Percentiles rank a stretch among this genome's conserved stretches.
Conservation (phyloP, 139 green algal species). For the Chlamydomonas incerta region DNA sequence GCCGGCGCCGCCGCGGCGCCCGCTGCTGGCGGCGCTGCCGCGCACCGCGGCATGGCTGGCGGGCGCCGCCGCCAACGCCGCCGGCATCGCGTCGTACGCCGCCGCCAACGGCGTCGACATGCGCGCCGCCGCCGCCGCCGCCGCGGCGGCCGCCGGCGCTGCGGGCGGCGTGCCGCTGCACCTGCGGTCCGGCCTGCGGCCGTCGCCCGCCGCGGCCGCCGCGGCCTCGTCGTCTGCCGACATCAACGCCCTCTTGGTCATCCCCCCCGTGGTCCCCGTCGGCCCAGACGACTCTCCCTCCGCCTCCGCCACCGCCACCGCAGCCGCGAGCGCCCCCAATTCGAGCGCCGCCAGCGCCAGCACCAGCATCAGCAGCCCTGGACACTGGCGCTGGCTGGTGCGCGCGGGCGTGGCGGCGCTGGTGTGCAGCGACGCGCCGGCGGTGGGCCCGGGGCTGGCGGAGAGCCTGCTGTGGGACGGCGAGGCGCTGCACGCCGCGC, state of each 20-base stretch:
- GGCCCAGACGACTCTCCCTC: not conserved
- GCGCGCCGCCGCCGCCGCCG: not conserved
- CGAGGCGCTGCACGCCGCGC: constrained; percentile 68
- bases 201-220: not conserved
- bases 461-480: constrained; percentile 75
- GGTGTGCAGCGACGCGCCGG: constrained; percentile 55
- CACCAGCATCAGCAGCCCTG: not conserved
- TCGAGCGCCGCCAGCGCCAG: not conserved
- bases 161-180: constrained; percentile 7
- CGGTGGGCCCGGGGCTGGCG: constrained; percentile 60
- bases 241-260: not conserved
- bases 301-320: no score
- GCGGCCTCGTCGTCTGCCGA: not conserved
- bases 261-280: not conserved
- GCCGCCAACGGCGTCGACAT: not conserved
- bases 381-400: constrained; percentile 73
- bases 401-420: constrained; percentile 72
- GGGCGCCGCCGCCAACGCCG: not conserved
- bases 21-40: constrained; percentile 14
- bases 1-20: not conserved
- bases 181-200: constrained; percentile 11
- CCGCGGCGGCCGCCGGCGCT: not conserved
- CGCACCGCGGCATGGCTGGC: constrained; percentile 32
- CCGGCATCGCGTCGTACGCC: not conserved
- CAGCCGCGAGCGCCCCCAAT: not conserved